phyloP scores from a whole-genome alignment of 2,329 filamentous ascomycete species.

The Alternaria brassicae region DNA sequence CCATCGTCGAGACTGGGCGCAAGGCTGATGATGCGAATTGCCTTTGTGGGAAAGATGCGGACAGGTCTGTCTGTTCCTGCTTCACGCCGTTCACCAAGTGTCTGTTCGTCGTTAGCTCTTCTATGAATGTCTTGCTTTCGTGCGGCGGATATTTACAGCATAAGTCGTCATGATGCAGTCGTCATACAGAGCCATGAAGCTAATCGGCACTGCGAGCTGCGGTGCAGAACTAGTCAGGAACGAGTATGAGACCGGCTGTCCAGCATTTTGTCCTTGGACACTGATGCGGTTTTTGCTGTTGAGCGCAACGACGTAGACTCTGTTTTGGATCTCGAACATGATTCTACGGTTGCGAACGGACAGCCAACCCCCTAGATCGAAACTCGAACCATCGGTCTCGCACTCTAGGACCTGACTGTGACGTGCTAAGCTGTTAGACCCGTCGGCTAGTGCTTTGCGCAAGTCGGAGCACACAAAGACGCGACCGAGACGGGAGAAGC shows the following conservation, averaged over 20 bases:
- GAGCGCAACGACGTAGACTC: constrained; percentile 5
- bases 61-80: neutral
- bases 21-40: constrained; percentile 12
- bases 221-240: neutral
- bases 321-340: constrained; percentile 9
- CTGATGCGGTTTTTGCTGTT: neutral
- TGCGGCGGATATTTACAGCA: neutral
- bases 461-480: constrained; percentile 10
- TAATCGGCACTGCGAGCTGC: constrained; percentile 5
- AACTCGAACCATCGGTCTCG: constrained; percentile 4
- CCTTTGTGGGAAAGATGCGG: constrained; percentile 11
- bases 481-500: constrained; percentile 8
- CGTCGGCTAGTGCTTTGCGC: constrained; percentile 7
- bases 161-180: constrained; percentile 16
- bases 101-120: neutral
- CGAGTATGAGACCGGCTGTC: neutral
- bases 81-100: constrained; percentile 3
- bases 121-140: neutral
- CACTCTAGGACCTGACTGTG: constrained; percentile 9
- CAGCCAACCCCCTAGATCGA: constrained; percentile 8
- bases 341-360: constrained; percentile 6
- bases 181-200: constrained; percentile 9
- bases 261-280: neutral
- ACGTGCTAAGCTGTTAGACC: neutral
- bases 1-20: constrained; percentile 3